phyloP scores from a whole-genome alignment of 768 basidiomycete species.

The Rhizopogon rudus region DNA sequence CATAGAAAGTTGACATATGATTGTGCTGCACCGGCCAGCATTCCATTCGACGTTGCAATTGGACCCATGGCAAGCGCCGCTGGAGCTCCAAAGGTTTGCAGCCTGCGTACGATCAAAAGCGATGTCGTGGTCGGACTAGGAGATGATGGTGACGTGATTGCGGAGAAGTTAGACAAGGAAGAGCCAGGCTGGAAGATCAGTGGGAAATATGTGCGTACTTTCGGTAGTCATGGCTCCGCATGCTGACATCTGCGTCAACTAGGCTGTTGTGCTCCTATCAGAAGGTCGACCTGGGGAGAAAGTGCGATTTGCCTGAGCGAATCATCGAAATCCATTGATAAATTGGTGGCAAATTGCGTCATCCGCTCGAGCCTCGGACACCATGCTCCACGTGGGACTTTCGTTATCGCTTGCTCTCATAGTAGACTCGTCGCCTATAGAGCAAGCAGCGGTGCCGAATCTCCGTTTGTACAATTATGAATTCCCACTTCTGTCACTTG shows the following conservation, averaged over 20 bases:
- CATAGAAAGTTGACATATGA: slow-evolving; percentile 89
- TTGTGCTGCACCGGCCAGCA: slow-evolving; percentile 80
- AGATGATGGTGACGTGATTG: slow-evolving; percentile 58
- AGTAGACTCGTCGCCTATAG: neutral
- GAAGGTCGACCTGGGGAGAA: slow-evolving; percentile 88
- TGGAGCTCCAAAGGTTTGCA: slow-evolving; percentile 84
- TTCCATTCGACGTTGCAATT: slow-evolving; percentile 86
- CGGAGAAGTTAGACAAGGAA: slow-evolving; percentile 74
- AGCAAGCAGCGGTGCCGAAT: neutral
- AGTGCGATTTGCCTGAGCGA: slow-evolving; percentile 60
- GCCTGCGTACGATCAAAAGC: slow-evolving; percentile 89
- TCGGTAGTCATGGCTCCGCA: neutral
- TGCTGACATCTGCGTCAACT: slow-evolving; percentile 8
- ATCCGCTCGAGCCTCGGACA: neutral
- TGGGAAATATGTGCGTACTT: slow-evolving; percentile 82
- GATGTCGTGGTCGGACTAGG: slow-evolving; percentile 92
- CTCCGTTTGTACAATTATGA: neutral
- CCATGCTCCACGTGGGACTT: no score
- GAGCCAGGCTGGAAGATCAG: slow-evolving; percentile 97
- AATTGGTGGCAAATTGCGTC: neutral
- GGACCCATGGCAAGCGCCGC: slow-evolving; percentile 87
- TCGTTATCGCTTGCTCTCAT: no score
- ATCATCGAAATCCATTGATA: neutral
- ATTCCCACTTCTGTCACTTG: neutral
- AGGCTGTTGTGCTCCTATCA: slow-evolving; percentile 86